These are phyloP conservation scores for Sugiyamaella smithiae DNA, from an alignment of 805 yeast genomes.

Conservation along the genomic window DNA sequence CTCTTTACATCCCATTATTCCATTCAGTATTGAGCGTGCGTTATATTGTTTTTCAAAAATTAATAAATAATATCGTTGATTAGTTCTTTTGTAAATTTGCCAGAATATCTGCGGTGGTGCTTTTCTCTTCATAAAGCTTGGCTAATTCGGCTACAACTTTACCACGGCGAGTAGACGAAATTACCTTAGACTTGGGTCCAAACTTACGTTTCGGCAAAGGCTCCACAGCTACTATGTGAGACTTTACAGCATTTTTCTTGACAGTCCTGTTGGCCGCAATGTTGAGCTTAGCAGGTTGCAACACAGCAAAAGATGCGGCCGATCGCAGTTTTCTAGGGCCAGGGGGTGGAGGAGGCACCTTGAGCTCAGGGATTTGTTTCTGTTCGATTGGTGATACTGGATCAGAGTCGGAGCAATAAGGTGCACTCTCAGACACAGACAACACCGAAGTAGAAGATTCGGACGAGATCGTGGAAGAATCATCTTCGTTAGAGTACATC, in stretches of 20 bases:
- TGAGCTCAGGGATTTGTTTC: neutral
- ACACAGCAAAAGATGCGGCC: slow-evolving; percentile 10
- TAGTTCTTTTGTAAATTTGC: too few relatives aligned
- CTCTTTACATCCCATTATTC: too few relatives aligned
- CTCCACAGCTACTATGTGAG: neutral
- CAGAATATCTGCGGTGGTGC: slow-evolving; percentile 25
- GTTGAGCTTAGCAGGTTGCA: slow-evolving; percentile 14
- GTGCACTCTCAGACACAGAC: neutral
- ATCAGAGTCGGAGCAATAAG: neutral
- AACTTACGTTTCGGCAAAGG: slow-evolving; percentile 24
- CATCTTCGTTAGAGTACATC: neutral
- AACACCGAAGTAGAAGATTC: slow-evolving; percentile 2
- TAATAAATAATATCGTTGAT: too few relatives aligned
- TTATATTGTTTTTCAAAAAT: too few relatives aligned
- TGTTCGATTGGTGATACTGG: slow-evolving; percentile 2
- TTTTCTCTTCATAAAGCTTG: slow-evolving; percentile 58
- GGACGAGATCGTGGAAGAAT: slow-evolving; percentile 21
- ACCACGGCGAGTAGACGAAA: slow-evolving; percentile 45
- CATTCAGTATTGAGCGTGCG: too few relatives aligned
- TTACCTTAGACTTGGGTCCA: slow-evolving; percentile 25
- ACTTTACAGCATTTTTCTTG: neutral
- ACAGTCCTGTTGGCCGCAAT: neutral
- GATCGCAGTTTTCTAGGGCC: neutral
- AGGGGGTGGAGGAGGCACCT: slow-evolving; percentile 1
- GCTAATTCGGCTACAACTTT: slow-evolving; percentile 63